Evolutionary conservation across 2,329 filamentous ascomycete genomes (phyloP), one percentile per base, ranked within the genome.

Genomic region (Pseudogymnoascus pannorum): DNA sequence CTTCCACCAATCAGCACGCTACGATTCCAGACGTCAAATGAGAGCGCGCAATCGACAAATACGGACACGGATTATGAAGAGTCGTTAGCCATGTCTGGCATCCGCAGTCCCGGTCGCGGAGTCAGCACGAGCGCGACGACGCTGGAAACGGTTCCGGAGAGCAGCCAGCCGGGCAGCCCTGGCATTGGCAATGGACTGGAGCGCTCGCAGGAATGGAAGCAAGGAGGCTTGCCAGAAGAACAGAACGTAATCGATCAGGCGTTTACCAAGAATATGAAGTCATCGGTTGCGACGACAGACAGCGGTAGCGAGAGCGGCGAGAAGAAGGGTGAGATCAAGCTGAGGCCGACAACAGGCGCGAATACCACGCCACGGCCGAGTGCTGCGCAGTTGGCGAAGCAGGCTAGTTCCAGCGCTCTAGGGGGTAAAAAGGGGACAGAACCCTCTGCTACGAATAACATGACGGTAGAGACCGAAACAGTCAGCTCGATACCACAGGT

Each of bases 401-500:
- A 90, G 7, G 86, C 82, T 63, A 72, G 75, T 67, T 74, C 81
- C 64, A 85, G 86, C 58, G 82, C 88, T 35, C 87, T 87, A 40
- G 78, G 78, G 59, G 80, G 83, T 33, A 91, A 92, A 72, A 78
- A 84, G 26, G 72, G 76, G 9, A 77, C 81, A 59, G 90, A 96
- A 71, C 87, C 86, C n/a, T 88, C 89, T 35, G 35, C 31, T 3
- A 82, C 87, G 62, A 86, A 88, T 71, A 94, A 91, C 69, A 97
- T 99, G 92, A 97, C 91, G 8, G 93, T 97, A 12, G 94, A 99
- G 77, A 97, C 94, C 0, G 94, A 99, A 75, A 96, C 92, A 0
- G 94, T 99, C 36, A 88, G 86, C 44, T 96, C 92, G 2, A 89
- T 97, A 60, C 91, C 92, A 9, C 92, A 96, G 70, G 83, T 92